Conservation (phyloP, 352 stramenopile species). For the Pythium phragmiticola region DNA sequence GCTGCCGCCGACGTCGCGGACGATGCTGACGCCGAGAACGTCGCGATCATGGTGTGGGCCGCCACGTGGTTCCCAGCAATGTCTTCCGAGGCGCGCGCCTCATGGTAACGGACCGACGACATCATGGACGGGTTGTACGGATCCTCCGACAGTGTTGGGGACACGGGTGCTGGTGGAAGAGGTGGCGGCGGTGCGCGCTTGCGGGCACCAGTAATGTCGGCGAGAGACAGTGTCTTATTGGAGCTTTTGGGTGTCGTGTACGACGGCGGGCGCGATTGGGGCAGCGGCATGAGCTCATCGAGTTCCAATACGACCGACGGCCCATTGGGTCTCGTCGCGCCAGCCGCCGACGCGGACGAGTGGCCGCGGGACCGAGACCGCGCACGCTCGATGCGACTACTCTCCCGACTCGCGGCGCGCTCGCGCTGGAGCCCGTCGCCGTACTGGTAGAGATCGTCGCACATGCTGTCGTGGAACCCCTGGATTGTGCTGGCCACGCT, state of each 20-base stretch:
- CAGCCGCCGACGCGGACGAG: constrained; percentile 7
- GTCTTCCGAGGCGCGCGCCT: constrained; percentile 12
- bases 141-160: constrained; percentile 16
- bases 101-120: constrained; percentile 18
- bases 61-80: constrained; percentile 4
- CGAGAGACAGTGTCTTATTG: constrained; percentile 26
- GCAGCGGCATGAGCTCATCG: constrained; percentile 19
- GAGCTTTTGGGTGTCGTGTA: constrained; percentile 7
- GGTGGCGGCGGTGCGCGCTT: constrained; percentile 12
- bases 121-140: constrained; percentile 22
- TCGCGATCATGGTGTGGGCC: not conserved
- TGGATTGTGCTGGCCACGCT: constrained; percentile 23
- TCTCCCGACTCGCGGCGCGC: constrained; percentile 5
- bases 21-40: constrained; percentile 10
- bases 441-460: constrained; percentile 24
- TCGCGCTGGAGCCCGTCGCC: constrained; percentile 23
- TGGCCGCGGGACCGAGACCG: constrained; percentile 18
- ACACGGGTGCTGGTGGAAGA: constrained; percentile 1
- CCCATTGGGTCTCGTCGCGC: constrained; percentile 5
- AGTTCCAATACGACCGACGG: constrained; percentile 19
- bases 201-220: constrained; percentile 4
- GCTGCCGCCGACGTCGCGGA: constrained; percentile 1
- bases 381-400: not conserved
- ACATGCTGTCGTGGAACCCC: constrained; percentile 27
- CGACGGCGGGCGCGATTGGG: not conserved